phyloP scores from a whole-genome alignment of 306 rosid genomes.

The Elaeagnus macrophylla region DNA sequence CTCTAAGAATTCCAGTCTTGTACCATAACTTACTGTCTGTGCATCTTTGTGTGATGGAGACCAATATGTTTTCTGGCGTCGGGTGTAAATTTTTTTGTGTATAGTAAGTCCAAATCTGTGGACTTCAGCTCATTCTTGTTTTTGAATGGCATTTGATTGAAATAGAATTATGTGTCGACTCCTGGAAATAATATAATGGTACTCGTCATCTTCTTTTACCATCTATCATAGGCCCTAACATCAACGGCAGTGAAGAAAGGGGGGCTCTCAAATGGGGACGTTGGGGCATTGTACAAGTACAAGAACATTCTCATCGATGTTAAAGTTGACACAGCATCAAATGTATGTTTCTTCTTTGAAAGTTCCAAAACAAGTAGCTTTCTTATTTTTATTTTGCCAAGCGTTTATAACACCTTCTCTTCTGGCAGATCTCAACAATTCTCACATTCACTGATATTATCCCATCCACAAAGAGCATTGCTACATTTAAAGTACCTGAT shows the following conservation, averaged over 20 bases:
- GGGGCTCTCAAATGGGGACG: slow-evolving; percentile 76
- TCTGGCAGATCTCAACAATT: slow-evolving; percentile 54
- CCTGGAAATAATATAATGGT: background rate
- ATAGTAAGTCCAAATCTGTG: background rate
- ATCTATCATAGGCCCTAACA: slow-evolving; percentile 54
- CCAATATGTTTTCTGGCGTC: background rate
- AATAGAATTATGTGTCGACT: background rate
- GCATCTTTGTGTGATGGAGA: no score
- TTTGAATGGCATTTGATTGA: slow-evolving; percentile 4
- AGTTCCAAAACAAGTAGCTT: background rate
- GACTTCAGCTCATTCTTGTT: background rate
- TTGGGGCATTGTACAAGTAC: slow-evolving; percentile 69
- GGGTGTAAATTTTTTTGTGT: background rate
- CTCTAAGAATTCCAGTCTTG: no score
- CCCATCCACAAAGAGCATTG: slow-evolving; percentile 84
- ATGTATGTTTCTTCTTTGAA: slow-evolving; percentile 41
- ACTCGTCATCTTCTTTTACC: background rate
- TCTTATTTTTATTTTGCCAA: slow-evolving; percentile 3
- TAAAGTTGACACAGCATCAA: slow-evolving; percentile 84
- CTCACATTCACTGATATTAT: slow-evolving; percentile 59
- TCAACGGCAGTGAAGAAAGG: slow-evolving; percentile 89
- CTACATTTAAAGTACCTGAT: slow-evolving; percentile 73
- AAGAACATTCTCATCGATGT: slow-evolving; percentile 62
- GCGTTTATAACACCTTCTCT: slow-evolving; percentile 10
- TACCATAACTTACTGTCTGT: no score